phyloP scores from a whole-genome alignment of 78 protist genomes.

The slime mould (Dictyostelium discoideum) region DNA sequence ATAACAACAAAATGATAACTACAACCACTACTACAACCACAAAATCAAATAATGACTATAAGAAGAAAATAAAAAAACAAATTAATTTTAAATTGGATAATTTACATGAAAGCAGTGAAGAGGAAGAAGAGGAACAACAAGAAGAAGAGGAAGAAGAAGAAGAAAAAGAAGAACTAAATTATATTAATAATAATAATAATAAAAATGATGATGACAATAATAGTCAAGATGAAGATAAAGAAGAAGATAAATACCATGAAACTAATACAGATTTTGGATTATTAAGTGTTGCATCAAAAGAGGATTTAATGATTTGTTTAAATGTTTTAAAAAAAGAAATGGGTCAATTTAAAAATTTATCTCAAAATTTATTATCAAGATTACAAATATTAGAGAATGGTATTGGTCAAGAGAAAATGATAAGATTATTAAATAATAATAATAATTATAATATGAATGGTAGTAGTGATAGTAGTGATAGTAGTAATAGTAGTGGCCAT shows the following conservation, averaged over 20 bases:
- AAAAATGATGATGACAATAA: not conserved
- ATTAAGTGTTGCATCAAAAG: slow-evolving; percentile 19
- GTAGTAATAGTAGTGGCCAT: not conserved
- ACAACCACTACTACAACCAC: not conserved
- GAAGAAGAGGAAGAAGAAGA: not conserved
- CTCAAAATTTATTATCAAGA: slow-evolving; percentile 31
- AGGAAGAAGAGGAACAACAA: not conserved
- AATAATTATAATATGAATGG: not conserved
- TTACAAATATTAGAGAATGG: slow-evolving; percentile 24
- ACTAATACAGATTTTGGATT: slow-evolving; percentile 55
- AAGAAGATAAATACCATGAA: slow-evolving; percentile 19
- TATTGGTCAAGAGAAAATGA: slow-evolving; percentile 35
- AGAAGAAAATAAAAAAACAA: not conserved
- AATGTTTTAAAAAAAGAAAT: slow-evolving; percentile 66
- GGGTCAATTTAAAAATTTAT: slow-evolving; percentile 49
- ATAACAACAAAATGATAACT: not conserved
- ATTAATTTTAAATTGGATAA: slow-evolving; percentile 1
- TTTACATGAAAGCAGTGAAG: not conserved
- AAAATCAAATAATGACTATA: not conserved
- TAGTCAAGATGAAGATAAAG: not conserved
- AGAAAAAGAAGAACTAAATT: too few relatives aligned
- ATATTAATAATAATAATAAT: not conserved
- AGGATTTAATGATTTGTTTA: slow-evolving; percentile 49
- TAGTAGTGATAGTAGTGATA: not conserved
- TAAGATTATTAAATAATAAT: not conserved